Evolutionary conservation across 2,329 filamentous ascomycete genomes (phyloP).

Genomic region (Colletotrichum tanaceti): DNA sequence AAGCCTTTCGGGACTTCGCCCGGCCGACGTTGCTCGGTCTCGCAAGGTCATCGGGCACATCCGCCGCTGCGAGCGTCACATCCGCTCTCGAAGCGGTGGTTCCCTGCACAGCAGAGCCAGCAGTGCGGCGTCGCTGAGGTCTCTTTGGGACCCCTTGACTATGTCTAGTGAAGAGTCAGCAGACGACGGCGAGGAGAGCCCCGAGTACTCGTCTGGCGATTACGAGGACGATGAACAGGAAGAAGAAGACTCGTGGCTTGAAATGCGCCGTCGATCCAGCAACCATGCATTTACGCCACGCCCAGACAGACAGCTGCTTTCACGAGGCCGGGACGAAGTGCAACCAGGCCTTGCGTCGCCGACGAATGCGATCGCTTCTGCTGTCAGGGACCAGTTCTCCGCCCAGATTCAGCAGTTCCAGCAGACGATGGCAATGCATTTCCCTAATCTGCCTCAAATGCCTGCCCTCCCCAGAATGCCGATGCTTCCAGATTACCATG

Average conservation of each 20-base stretch:
- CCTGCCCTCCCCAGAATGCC: constrained; percentile 68
- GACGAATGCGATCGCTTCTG: constrained; percentile 71
- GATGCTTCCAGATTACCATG: constrained; percentile 77
- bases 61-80: constrained; percentile 69
- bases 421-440: constrained; percentile 73
- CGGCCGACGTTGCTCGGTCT: constrained; percentile 77
- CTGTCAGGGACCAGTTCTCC: constrained; percentile 78
- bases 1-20: constrained; percentile 76
- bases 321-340: constrained; percentile 34
- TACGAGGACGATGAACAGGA: constrained; percentile 57
- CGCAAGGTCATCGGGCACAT: constrained; percentile 73
- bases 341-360: constrained; percentile 60
- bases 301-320: constrained; percentile 37
- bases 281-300: constrained; percentile 43
- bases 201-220: constrained; percentile 59
- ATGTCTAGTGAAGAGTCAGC: constrained; percentile 56
- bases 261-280: constrained; percentile 51
- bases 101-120: constrained; percentile 70
- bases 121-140: constrained; percentile 75
- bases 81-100: constrained; percentile 74
- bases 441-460: constrained; percentile 69
- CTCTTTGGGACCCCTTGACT: constrained; percentile 70
- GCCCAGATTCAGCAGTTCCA: constrained; percentile 82
- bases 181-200: constrained; percentile 55
- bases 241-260: constrained; percentile 54